phyloP scores from a whole-genome alignment of 2,329 filamentous ascomycete species.

The Colletotrichum tanaceti region DNA sequence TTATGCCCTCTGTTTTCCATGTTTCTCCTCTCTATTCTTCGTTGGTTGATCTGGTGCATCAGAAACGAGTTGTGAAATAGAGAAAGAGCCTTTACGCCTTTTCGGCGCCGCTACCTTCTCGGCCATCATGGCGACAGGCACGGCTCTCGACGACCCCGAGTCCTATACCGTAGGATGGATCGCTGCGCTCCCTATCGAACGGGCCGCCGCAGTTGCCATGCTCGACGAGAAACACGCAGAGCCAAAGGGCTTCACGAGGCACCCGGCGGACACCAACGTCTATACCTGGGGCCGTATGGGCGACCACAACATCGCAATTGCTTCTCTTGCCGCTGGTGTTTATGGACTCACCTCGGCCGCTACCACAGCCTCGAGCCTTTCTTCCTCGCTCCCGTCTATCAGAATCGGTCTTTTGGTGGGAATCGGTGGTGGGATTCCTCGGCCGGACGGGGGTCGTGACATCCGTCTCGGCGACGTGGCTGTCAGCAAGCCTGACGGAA shows the following conservation, averaged over 20 bases:
- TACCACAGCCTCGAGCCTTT: background rate
- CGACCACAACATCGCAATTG: background rate
- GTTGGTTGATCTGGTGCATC: too few relatives aligned
- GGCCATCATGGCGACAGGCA: too few relatives aligned
- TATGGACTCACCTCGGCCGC: background rate
- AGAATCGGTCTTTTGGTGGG: conserved; percentile 43
- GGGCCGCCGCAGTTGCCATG: background rate
- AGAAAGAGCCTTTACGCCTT: too few relatives aligned
- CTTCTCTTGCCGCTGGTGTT: background rate
- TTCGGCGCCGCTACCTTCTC: too few relatives aligned
- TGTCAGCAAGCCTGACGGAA: conserved; percentile 26
- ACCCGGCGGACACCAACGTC: background rate
- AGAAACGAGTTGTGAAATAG: too few relatives aligned
- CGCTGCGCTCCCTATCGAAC: background rate
- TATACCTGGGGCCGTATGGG: background rate
- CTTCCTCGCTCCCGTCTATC: background rate
- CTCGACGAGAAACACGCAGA: background rate
- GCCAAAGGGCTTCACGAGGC: background rate
- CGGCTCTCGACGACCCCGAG: background rate
- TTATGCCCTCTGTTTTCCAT: too few relatives aligned
- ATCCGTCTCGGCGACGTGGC: conserved; percentile 42
- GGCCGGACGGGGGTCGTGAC: conserved; percentile 26
- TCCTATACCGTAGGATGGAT: background rate
- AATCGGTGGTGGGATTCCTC: conserved; percentile 43
- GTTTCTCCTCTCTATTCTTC: too few relatives aligned